phyloP scores from a whole-genome alignment of 2,329 filamentous ascomycete species.

The Trichoderma koningii region DNA sequence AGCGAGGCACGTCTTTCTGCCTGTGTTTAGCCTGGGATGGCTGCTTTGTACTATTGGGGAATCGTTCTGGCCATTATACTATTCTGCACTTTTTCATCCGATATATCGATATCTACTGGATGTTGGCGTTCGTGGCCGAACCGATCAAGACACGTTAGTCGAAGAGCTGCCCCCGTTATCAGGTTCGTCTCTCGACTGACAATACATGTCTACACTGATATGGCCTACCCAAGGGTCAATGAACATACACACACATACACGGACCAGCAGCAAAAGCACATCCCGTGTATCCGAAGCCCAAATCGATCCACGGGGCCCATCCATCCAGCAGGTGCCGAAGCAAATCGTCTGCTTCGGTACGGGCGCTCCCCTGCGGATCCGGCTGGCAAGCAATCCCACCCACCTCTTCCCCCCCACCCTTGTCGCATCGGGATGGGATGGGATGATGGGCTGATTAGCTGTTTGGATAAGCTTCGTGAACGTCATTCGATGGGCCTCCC shows the following conservation, averaged over 20 bases:
- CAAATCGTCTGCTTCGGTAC: background rate
- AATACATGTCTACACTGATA: background rate
- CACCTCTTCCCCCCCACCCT: background rate
- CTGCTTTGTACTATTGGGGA: constrained; percentile 2
- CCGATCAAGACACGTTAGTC: background rate
- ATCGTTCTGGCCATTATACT: no score
- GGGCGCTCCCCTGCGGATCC: background rate
- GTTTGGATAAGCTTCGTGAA: constrained; percentile 2
- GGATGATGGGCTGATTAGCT: constrained; percentile 16
- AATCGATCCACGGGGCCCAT: background rate
- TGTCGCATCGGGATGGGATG: background rate
- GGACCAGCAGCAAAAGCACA: background rate
- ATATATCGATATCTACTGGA: background rate
- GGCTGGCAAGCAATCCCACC: background rate
- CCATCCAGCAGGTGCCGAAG: background rate
- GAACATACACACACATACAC: background rate
- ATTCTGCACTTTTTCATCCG: background rate
- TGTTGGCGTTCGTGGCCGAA: background rate
- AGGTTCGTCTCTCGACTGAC: background rate
- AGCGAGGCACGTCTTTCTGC: background rate
- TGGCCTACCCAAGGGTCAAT: no score
- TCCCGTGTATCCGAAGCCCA: background rate
- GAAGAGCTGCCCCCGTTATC: background rate
- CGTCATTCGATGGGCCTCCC: constrained; percentile 4
- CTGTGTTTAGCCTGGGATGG: constrained; percentile 6